Evolutionary conservation across 306 rosid genomes (phyloP), one percentile per base, ranked within the genome.

Genomic region (Cicer chorassanicum): DNA sequence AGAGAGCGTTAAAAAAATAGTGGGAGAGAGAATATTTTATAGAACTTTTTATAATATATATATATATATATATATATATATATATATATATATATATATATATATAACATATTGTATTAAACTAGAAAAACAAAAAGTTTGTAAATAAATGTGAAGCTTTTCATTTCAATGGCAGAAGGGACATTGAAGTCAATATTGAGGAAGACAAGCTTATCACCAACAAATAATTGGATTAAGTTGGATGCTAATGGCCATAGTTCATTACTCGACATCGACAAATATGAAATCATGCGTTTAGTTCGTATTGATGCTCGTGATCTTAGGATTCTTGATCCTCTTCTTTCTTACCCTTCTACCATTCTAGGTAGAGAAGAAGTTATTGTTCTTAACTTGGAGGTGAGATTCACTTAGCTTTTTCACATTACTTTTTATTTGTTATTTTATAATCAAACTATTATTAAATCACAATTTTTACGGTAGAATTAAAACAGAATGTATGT

Each of bases 231-330:
- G 96, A 85, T 85, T 4, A 29, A 83, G 44, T 5, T 90, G 61
- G 88, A 86, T 57, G 57, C 72, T 11, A 54, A 78, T 4, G 93
- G 91, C 41, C 79, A 84, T 38, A 79, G 84, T 51, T 75, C 85
- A 8, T 42, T 83, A 10, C 82, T 88, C 42, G 87, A 88, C 8
- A 78, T 78, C 34, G 92, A 90, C 81, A 88, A 88, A 74, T 80
- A 90, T 43, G 89, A 82, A 8, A 80, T 90, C 53, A 90, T 88
- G 92, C 85, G 81, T 66, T 60, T 84, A 19, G 87, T 83, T 21
- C 80, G 85, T 21, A 85, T 90, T 67, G 86, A 90, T 40, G 90
- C 96, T 7, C 88, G 96, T 50, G 96, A 90, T 72, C 88, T 90
- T 21, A 83, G 90, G n/a, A 90, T 90, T 68, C 83, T 90, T 4